Evolutionary conservation across 768 basidiomycete species (phyloP), one percentile per base, ranked within the genome.

Genomic region (Lactifluus hygrophoroides): DNA sequence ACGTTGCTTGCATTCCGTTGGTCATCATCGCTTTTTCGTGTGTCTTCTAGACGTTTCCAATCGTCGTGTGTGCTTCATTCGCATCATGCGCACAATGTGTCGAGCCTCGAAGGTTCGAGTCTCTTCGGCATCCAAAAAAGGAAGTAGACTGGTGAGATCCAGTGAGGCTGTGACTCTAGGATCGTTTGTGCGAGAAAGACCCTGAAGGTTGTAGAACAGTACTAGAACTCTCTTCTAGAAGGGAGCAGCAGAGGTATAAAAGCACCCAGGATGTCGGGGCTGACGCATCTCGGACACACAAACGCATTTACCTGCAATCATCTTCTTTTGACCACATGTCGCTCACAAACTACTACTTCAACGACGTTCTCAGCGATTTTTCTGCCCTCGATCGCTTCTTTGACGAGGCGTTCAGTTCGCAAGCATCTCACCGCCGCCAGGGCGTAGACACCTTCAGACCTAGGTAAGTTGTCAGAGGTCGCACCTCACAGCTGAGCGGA

Each of bases 371-470:
- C 32, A 35, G 23, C 10, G 49, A 43, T 19, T 11, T 53, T 37
- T 21, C 37, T n/a, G 19, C 45, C 17, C 21, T 46, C 19, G 57
- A 57, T 10, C 42, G 45, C 51, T 58, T 32, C 45, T 58, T 53
- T 4, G 57, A 40, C 17, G 57, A 42, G 16, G 51, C 43, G 44
- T 53, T 28, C 30, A 19, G 32, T 21, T 32, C 37, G 5, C 51
- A 30, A 32, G 30, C 28, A 17, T 0, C 5, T 1, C 13, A 5
- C 45, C 25, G 8, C 21, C 2, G n/a, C 10, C 49, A 51, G 17
- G 19, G 35, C 2, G 9, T 14, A 45, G 50, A 51, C 14, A 6
- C 19, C 6, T 57, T 51, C 19, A 57, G 1, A 19, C 56, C 56
- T 19, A 57, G 27, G 56, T 57, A 37, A 45, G 56, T 43, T 9